A percentile compares a stretch with the other conserved stretches of the same genome.
Evolutionary conservation across 129 eudicot genomes (phyloP).

Genomic region (Scalesia atractyloides): DNA sequence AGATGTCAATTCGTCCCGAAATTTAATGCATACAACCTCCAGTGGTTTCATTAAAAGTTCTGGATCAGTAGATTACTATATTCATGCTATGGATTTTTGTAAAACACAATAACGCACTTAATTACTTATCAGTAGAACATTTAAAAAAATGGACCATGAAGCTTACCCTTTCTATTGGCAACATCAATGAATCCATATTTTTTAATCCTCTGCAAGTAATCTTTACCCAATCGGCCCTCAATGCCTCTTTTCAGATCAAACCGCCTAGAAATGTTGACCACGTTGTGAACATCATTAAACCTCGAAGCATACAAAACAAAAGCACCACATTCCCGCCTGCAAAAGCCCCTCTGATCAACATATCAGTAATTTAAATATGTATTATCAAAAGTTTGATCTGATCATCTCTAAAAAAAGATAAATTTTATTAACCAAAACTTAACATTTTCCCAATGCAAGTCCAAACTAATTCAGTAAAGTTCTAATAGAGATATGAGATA

Average conservation of each 20-base stretch:
- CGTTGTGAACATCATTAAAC: slow-evolving; percentile 47
- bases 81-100: slow-evolving; percentile 43
- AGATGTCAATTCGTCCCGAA: too few species aligned
- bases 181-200: slow-evolving; percentile 59
- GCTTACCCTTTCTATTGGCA: slow-evolving; percentile 49
- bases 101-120: slow-evolving; percentile 24
- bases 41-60: too few species aligned
- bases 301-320: slow-evolving; percentile 58
- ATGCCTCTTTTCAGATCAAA: slow-evolving; percentile 63
- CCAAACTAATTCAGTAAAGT: neutral
- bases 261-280: slow-evolving; percentile 74
- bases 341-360: slow-evolving; percentile 16
- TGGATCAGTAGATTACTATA: slow-evolving; percentile 37
- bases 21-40: too few species aligned
- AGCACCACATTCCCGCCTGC: slow-evolving; percentile 84
- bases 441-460: too few species aligned
- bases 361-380: slow-evolving; percentile 1
- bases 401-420: neutral
- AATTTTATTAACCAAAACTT: neutral
- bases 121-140: neutral
- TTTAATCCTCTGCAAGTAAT: slow-evolving; percentile 49
- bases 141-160: neutral
- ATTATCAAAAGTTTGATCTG: neutral
- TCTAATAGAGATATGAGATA: neutral
- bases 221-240: slow-evolving; percentile 73